Conservation (phyloP, 1,284 basidiomycete genomes). For the Cryptococcus sp. region DNA sequence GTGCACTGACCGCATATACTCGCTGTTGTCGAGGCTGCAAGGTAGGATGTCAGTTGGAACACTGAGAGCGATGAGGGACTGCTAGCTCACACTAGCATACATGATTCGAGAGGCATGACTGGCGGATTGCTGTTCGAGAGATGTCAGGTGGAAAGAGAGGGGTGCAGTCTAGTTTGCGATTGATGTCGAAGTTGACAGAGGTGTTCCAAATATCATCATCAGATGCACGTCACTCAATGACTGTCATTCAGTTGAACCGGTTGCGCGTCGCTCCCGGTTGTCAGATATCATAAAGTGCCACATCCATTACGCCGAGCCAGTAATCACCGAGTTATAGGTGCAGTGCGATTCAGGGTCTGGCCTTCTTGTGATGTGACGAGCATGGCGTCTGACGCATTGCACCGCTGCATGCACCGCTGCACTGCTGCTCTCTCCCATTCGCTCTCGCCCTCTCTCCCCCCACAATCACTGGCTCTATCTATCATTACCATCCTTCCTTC, state of each 20-base stretch:
- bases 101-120: constrained; percentile 86
- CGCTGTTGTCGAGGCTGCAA: constrained; percentile 81
- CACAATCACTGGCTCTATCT: constrained; percentile 15
- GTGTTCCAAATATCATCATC: too few relatives aligned
- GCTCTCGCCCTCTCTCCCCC: constrained; percentile 10
- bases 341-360: constrained; percentile 7
- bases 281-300: background rate
- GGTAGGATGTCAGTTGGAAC: background rate
- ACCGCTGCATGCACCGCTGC: background rate
- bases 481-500: constrained; percentile 1
- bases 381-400: background rate
- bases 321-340: constrained; percentile 2
- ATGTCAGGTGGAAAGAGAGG: background rate
- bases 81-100: constrained; percentile 66
- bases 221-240: constrained; percentile 5
- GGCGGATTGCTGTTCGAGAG: constrained; percentile 42
- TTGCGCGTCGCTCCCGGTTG: background rate
- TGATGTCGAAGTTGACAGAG: background rate
- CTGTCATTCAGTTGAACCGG: constrained; percentile 8
- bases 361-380: too few relatives aligned
- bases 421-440: constrained; percentile 13
- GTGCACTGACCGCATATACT: constrained; percentile 73
- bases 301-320: background rate
- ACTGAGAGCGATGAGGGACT: too few relatives aligned
- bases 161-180: background rate